Evolutionary conservation across 176 grass and related monocot species (phyloP).

Genomic region (Poa pratensis): DNA sequence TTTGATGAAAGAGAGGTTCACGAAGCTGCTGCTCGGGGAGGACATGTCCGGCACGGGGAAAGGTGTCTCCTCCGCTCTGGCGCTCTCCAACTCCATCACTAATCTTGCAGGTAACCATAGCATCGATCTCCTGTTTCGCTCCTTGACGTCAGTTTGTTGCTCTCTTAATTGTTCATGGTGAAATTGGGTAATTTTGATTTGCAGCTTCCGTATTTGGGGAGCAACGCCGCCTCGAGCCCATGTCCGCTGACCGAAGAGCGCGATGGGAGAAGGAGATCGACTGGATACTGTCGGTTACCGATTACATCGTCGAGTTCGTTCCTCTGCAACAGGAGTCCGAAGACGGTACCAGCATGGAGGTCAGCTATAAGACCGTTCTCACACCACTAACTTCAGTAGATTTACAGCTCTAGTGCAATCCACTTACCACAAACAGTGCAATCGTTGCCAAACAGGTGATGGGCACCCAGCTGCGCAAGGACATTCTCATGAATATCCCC

Average conservation of each 20-base stretch:
- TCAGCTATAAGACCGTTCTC: slow-evolving; percentile 15
- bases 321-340: slow-evolving; percentile 61
- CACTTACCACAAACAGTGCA: background rate
- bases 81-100: slow-evolving; percentile 83
- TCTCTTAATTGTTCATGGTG: background rate
- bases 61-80: slow-evolving; percentile 79
- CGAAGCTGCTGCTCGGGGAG: slow-evolving; percentile 81
- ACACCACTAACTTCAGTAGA: background rate
- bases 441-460: slow-evolving; percentile 58
- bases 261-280: slow-evolving; percentile 82
- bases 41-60: slow-evolving; percentile 86
- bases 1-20: slow-evolving; percentile 72
- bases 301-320: slow-evolving; percentile 83
- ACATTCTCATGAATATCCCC: slow-evolving; percentile 85
- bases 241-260: slow-evolving; percentile 62
- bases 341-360: slow-evolving; percentile 75
- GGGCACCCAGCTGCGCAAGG: slow-evolving; percentile 71
- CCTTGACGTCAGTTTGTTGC: background rate
- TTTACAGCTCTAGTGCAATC: background rate
- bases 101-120: slow-evolving; percentile 66
- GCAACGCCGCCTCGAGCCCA: slow-evolving; percentile 80
- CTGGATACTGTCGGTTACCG: slow-evolving; percentile 78
- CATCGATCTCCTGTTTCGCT: background rate
- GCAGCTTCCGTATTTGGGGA: slow-evolving; percentile 89
- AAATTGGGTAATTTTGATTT: background rate